Conservation (phyloP, 2,329 filamentous ascomycete genomes). For the Aureobasidium leucospermi region DNA sequence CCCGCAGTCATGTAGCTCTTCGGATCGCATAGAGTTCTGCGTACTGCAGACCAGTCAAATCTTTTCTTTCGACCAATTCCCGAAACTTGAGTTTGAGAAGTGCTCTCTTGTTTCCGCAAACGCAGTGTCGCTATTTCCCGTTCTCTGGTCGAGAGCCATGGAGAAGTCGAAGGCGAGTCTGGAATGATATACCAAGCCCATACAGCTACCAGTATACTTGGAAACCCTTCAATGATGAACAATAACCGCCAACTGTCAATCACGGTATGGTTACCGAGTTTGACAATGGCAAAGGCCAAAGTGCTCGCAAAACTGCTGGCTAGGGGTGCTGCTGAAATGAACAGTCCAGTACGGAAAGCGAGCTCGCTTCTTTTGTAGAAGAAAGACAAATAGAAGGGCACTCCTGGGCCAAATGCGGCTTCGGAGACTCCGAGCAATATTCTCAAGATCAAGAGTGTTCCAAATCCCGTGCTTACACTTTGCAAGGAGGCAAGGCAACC, state of each 20-base stretch:
- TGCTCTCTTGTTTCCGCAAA: constrained; percentile 48
- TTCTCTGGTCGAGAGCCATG: constrained; percentile 36
- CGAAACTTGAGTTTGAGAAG: not conserved
- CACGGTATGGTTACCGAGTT: constrained; percentile 55
- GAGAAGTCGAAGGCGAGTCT: constrained; percentile 53
- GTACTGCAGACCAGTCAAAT: constrained; percentile 50
- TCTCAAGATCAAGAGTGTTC: constrained; percentile 57
- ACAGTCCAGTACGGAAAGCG: constrained; percentile 76
- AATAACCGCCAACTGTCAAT: constrained; percentile 80
- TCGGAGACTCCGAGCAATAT: constrained; percentile 49
- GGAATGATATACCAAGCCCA: constrained; percentile 64
- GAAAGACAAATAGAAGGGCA: constrained; percentile 58
- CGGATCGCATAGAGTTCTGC: constrained; percentile 55
- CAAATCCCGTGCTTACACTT: constrained; percentile 35
- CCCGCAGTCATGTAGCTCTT: constrained; percentile 66
- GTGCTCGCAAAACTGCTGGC: constrained; percentile 65
- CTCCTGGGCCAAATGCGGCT: constrained; percentile 56
- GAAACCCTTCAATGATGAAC: constrained; percentile 79
- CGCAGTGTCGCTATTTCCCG: constrained; percentile 63
- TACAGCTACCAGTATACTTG: constrained; percentile 66
- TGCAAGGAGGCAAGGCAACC: constrained; percentile 72
- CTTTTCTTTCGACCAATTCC: constrained; percentile 19
- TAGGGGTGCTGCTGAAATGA: constrained; percentile 65
- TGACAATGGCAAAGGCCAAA: constrained; percentile 71
- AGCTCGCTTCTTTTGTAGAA: constrained; percentile 64